phyloP scores from a whole-genome alignment of 1,284 basidiomycete species.

The Porogramme epimiltina region DNA sequence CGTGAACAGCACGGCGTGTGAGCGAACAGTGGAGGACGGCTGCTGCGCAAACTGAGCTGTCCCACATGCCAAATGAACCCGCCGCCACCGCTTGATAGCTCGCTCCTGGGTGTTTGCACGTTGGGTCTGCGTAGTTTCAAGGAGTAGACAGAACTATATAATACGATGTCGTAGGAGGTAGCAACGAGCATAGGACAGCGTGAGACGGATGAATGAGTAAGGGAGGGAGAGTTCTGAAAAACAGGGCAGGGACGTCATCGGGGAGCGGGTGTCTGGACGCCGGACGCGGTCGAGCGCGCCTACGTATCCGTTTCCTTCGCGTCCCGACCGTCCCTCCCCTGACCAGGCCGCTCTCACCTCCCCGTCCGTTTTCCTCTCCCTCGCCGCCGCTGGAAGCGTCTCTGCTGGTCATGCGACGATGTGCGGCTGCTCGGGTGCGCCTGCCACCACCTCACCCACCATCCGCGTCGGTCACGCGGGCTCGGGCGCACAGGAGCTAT shows the following conservation, averaged over 20 bases:
- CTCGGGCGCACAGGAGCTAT: slow-evolving; percentile 28
- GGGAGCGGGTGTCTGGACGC: background rate
- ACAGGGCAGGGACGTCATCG: background rate
- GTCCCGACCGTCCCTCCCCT: slow-evolving; percentile 2
- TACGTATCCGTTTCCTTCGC: background rate
- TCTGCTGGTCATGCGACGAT: slow-evolving; percentile 40
- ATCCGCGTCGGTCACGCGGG: slow-evolving; percentile 27
- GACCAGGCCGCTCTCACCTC: slow-evolving; percentile 9
- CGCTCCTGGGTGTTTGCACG: too few relatives aligned
- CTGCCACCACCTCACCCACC: slow-evolving; percentile 21
- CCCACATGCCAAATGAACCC: background rate
- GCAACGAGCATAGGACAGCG: too few relatives aligned
- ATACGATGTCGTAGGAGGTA: too few relatives aligned
- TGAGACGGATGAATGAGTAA: too few relatives aligned
- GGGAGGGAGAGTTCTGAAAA: too few relatives aligned
- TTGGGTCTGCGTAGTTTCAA: too few relatives aligned
- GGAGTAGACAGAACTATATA: too few relatives aligned
- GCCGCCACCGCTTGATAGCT: too few relatives aligned
- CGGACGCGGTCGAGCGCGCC: slow-evolving; percentile 6
- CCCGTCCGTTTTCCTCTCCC: slow-evolving; percentile 12
- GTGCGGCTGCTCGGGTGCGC: slow-evolving; percentile 31
- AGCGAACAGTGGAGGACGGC: background rate
- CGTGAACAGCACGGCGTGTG: background rate
- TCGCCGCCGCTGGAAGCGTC: slow-evolving; percentile 24
- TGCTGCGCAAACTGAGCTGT: background rate